Evolutionary conservation across 768 basidiomycete species (phyloP), one percentile per base, ranked within the genome.

Genomic region (Lactarius tabidus): DNA sequence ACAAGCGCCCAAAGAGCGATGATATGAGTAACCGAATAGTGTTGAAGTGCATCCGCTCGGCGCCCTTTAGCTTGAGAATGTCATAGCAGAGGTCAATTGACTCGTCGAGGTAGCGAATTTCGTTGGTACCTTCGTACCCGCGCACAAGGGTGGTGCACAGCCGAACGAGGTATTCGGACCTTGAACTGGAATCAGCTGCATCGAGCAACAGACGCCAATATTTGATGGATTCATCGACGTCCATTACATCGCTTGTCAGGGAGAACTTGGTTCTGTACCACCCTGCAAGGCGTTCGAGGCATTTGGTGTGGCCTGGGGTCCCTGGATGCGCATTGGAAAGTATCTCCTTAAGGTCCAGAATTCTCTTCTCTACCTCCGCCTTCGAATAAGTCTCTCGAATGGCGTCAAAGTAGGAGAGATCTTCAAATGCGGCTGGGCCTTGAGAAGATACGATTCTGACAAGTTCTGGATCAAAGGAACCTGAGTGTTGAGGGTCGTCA

Each of bases 201-300:
- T 38, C 38, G 14, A 38, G 38, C 10, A 3, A 8, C 33, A 33
- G 33, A 3, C 33, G 38, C 14, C 38, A 2, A 38, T 38, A 38
- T 14, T 38, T 38, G 38, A 38, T 15, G 14, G 38, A 38, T 14
- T 38, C 38, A 15, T 38, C 38, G 38, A 38, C 15, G 15, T 38
- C 38, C 14, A 5, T 15, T 14, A 38, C 15, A 38, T 63, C 29
- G 17, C 36, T 48, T 0, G 62, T 63, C 6, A 56, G 56, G n/a
- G 26, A 38, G 10, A 63, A 57, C 29, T 39, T 58, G 28, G 45
- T 39, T 9, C 36, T 17, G 31, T 63, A 58, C 62, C 62, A 58
- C 17, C 36, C 15, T 10, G 56, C 56, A 7, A 63, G 56, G 1
- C 17, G 35, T 6, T 48, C 31, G 45, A 63, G 36, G 28, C n/a